Evolutionary conservation across 2,329 filamentous ascomycete genomes (phyloP).

Genomic region (Venturia carpophila): DNA sequence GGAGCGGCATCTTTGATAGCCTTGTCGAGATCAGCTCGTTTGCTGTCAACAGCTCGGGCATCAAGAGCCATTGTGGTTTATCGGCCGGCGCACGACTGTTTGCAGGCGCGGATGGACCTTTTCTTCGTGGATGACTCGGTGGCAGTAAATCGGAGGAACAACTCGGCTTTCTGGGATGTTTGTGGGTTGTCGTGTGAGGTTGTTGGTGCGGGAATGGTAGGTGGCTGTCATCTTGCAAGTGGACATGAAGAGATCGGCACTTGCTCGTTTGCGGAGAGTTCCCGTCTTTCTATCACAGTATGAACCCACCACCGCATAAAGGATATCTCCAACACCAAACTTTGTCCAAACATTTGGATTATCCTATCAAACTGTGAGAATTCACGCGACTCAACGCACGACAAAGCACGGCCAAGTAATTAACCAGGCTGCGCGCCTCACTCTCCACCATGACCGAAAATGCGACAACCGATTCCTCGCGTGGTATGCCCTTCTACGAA

Average conservation of each 20-base stretch:
- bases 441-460: constrained; percentile 41
- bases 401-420: neutral
- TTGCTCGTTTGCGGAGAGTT: neutral
- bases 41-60: constrained; percentile 68
- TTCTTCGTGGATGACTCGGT: neutral
- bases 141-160: neutral
- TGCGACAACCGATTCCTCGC: constrained; percentile 39
- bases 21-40: constrained; percentile 73
- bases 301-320: neutral
- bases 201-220: neutral
- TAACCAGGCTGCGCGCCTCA: neutral
- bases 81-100: neutral
- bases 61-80: constrained; percentile 51
- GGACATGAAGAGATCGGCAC: neutral
- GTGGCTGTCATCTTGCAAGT: neutral
- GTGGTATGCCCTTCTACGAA: constrained; percentile 60
- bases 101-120: neutral
- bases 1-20: constrained; percentile 69
- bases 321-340: neutral
- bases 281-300: neutral
- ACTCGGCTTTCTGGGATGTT: neutral
- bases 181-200: constrained; percentile 1
- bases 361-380: neutral
- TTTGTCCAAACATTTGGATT: neutral
- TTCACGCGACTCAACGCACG: neutral